A percentile compares a stretch with the other conserved stretches of the same genome.
Conservation (phyloP, 2,329 filamentous ascomycete species). For the Elsinoe ampelina region DNA sequence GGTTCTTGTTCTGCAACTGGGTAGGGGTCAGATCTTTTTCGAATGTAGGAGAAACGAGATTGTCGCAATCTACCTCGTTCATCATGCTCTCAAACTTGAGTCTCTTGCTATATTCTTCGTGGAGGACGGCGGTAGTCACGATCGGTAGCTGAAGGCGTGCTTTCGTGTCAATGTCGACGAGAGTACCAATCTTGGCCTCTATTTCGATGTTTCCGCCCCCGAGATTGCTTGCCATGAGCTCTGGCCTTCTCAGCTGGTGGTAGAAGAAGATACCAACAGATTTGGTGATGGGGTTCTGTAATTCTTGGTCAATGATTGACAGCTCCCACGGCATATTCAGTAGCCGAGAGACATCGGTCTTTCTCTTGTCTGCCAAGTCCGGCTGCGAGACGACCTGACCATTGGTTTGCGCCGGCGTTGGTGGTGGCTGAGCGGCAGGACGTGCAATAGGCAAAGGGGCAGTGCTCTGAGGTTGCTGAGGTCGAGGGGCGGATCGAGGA, state of each 20-base stretch:
- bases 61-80: slow-evolving; percentile 58
- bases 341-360: neutral
- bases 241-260: slow-evolving; percentile 21
- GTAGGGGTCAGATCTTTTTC: slow-evolving; percentile 16
- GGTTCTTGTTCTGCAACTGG: slow-evolving; percentile 66
- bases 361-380: neutral
- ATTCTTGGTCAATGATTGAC: slow-evolving; percentile 13
- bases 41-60: neutral
- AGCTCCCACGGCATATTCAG: slow-evolving; percentile 16
- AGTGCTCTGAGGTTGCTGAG: neutral
- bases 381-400: neutral
- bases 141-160: slow-evolving; percentile 60
- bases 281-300: neutral
- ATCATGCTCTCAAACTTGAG: slow-evolving; percentile 76
- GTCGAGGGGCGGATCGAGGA: neutral
- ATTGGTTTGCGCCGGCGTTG: neutral
- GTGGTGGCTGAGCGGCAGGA: neutral
- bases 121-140: slow-evolving; percentile 60
- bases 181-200: slow-evolving; percentile 81
- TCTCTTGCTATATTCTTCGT: slow-evolving; percentile 37
- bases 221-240: slow-evolving; percentile 47
- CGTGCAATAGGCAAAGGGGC: neutral
- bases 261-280: slow-evolving; percentile 14
- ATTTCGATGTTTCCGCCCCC: slow-evolving; percentile 74
- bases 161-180: slow-evolving; percentile 64